Base-by-base conservation (phyloP, 306 rosid genomes). In the Betula pendula region DNA sequence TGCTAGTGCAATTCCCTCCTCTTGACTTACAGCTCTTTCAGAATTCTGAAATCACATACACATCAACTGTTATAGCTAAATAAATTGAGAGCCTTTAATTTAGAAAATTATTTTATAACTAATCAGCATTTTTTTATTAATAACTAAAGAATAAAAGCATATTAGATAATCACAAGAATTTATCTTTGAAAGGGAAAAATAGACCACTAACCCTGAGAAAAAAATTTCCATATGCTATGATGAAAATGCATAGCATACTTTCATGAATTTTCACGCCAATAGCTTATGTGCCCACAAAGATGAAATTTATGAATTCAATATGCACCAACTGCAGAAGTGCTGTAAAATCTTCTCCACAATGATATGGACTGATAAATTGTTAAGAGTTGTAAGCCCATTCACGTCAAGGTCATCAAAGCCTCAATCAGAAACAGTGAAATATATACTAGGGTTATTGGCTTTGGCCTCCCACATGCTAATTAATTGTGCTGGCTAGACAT, bases 1-100 rank as follows among this genome's bases (percentile, higher is more conserved):
- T 31, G 97, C 96, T 20, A 95, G 90, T 22, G 88, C 88, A 27
- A 87, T 74, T 29, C 99, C 99, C 84, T 95, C 99, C 77, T 92
- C 96, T 85, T 83, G 89, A 75, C 89, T 95, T 47, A 95, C 97
- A 75, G 58, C 90, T 86, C 97, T 89, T 80, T 92, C 97, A 47
- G 91, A 88, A 68, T 92, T 94, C 97, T 92, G 45, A 12, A 69
- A 76, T 50, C 31, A 77, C 43, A 82, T 44, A 78, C 0, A 38
- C 63, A 68, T 17, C 22, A 70, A 50, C 40, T 42, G 33, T 58
- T 42, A 24, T 55, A 55, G 14, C 62, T 22, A 55, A 22, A 20
- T 55, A 55, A 2, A 22, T 22, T 22, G 14, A 24, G 62, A 55
- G 62, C n/a, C 3, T n/a, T 52, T 22, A 31, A 3, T 63, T 19